Conservation (phyloP, 768 basidiomycete genomes). For the Naematelia encephala region DNA sequence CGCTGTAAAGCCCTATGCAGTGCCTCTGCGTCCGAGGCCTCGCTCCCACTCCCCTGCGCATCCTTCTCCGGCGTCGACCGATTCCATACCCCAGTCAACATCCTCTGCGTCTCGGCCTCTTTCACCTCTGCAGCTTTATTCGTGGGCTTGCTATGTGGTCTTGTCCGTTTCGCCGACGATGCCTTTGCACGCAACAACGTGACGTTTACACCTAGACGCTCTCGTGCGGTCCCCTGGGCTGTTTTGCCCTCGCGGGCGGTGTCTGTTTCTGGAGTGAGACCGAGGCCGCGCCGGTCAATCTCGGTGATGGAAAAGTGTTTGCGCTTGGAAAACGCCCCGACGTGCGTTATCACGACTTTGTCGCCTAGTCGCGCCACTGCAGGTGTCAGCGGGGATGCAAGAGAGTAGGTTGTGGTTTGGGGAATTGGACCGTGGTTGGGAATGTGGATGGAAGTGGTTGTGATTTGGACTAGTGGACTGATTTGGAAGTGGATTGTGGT, state of each 20-base stretch:
- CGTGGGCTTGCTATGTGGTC: neutral
- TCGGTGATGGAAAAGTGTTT: slow-evolving; percentile 36
- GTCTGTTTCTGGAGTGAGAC: neutral
- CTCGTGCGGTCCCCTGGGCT: neutral
- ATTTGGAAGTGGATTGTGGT: too few relatives aligned
- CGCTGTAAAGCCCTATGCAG: too few relatives aligned
- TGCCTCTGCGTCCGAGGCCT: too few relatives aligned
- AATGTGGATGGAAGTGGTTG: too few relatives aligned
- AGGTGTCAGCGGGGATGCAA: neutral
- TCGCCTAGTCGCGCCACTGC: slow-evolving; percentile 37
- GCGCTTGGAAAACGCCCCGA: slow-evolving; percentile 33
- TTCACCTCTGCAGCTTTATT: neutral
- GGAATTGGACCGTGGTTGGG: too few relatives aligned
- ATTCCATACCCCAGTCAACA: neutral
- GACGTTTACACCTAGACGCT: neutral
- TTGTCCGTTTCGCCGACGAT: neutral
- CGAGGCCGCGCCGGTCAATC: slow-evolving; percentile 12
- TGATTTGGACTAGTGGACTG: too few relatives aligned
- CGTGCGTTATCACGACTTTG: slow-evolving; percentile 43
- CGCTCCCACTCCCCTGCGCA: neutral
- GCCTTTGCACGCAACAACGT: neutral
- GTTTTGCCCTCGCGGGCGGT: neutral
- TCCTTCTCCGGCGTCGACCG: too few relatives aligned
- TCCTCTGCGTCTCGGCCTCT: neutral
- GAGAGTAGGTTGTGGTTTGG: neutral